Conservation (phyloP, 345 rosid species). For the Camelina hispida region DNA sequence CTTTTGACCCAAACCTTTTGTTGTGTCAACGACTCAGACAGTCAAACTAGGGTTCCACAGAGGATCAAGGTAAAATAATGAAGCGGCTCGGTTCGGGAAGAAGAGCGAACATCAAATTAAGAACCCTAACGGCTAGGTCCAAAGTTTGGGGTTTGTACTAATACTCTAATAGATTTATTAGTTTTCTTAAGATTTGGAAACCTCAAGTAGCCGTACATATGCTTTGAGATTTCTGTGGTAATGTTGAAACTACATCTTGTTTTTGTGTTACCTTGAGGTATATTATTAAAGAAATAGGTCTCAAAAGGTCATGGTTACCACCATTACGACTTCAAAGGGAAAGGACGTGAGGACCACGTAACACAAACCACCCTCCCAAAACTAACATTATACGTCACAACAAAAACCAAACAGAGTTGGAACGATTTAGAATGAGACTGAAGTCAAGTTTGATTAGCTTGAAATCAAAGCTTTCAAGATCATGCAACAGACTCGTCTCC, state of each 20-base stretch:
- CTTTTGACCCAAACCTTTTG: not conserved
- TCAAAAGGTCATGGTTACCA: conserved; percentile 38
- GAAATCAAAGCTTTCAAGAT: conserved; percentile 58
- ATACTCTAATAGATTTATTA: no score
- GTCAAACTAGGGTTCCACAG: not conserved
- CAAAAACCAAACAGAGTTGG: conserved; percentile 2
- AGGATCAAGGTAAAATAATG: not conserved
- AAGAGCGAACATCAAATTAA: not conserved
- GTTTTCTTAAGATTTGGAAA: no score
- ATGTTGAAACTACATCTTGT: not conserved
- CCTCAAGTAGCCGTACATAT: no score
- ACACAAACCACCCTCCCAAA: conserved; percentile 5
- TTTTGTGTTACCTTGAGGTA: not conserved
- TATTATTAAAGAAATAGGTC: not conserved
- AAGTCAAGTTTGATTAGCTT: conserved; percentile 54
- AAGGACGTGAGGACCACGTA: conserved; percentile 42
- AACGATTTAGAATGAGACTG: conserved; percentile 43
- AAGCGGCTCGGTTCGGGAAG: not conserved
- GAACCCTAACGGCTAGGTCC: not conserved
- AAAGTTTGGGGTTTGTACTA: not conserved
- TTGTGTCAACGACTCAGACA: not conserved
- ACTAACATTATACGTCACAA: not conserved
- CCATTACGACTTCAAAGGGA: conserved; percentile 27
- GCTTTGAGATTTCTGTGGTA: no score
- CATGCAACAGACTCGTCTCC: conserved; percentile 48